Conservation (phyloP, 805 yeast genomes). For the Wickerhamiella sorbophila region DNA sequence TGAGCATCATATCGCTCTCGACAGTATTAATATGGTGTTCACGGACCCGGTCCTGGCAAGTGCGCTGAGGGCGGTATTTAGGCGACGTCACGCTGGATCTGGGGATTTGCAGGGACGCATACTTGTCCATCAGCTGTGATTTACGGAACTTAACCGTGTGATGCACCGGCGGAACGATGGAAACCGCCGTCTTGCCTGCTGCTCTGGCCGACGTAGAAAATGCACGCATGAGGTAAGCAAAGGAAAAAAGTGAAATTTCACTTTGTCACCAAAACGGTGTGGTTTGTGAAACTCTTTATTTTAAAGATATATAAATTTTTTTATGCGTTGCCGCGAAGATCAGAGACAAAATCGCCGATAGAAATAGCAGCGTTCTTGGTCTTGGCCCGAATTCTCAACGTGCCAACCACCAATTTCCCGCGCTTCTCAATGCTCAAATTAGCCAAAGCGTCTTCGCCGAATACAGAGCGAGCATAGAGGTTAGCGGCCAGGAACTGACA, state of each 20-base stretch:
- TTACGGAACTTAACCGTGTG: constrained; percentile 71
- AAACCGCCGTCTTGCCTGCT: constrained; percentile 33
- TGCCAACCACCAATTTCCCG: constrained; percentile 69
- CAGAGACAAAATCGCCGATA: constrained; percentile 84
- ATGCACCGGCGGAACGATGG: constrained; percentile 82
- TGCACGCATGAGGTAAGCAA: constrained; percentile 8
- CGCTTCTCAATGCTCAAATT: constrained; percentile 84
- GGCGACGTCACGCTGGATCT: constrained; percentile 70
- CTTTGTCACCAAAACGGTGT: too few species aligned
- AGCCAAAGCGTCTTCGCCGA: constrained; percentile 96
- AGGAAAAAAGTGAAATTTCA: neutral
- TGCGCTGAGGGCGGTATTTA: constrained; percentile 55
- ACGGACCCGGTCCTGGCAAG: constrained; percentile 64
- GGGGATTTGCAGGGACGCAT: constrained; percentile 49
- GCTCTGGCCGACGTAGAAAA: constrained; percentile 15
- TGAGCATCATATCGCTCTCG: constrained; percentile 61
- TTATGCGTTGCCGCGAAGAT: constrained; percentile 36
- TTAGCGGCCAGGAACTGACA: constrained; percentile 91
- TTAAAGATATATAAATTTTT: too few species aligned
- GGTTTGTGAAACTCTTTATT: too few species aligned
- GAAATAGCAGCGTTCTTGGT: constrained; percentile 95
- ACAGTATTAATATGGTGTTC: constrained; percentile 68
- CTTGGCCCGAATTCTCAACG: constrained; percentile 90
- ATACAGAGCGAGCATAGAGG: constrained; percentile 77
- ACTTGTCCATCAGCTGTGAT: constrained; percentile 57